These are phyloP conservation scores for Cryptosporidium andersoni DNA, from an alignment of 169 alveolate genomes.

Conservation along the genomic window DNA sequence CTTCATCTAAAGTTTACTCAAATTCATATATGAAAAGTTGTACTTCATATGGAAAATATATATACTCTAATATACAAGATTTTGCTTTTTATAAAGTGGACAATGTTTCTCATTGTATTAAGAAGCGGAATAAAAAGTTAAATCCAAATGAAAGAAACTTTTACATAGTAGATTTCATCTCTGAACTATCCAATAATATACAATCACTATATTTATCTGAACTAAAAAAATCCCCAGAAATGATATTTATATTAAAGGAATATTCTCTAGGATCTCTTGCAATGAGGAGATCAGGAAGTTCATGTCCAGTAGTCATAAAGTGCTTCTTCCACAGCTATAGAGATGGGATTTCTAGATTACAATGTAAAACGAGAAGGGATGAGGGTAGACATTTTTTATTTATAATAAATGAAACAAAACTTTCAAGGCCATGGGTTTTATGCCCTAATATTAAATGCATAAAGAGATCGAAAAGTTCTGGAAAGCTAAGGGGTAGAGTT, in stretches of 20 bases:
- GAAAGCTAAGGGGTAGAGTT: slow-evolving; percentile 49
- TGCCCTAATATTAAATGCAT: slow-evolving; percentile 66
- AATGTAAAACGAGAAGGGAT: slow-evolving; percentile 46
- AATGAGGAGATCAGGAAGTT: slow-evolving; percentile 61
- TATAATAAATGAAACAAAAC: slow-evolving; percentile 64
- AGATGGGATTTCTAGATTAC: slow-evolving; percentile 67
- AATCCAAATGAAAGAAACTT: slow-evolving; percentile 38
- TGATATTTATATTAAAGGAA: slow-evolving; percentile 10
- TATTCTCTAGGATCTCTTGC: slow-evolving; percentile 59
- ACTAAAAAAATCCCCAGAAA: slow-evolving; percentile 17
- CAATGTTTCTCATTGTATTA: not conserved
- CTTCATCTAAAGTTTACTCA: too few relatives aligned
- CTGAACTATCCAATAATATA: slow-evolving; percentile 45
- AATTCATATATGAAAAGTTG: too few relatives aligned
- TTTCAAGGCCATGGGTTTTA: slow-evolving; percentile 69
- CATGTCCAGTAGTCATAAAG: slow-evolving; percentile 24
- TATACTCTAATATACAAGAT: too few relatives aligned
- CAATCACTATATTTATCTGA: slow-evolving; percentile 10
- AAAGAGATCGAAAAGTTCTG: slow-evolving; percentile 64
- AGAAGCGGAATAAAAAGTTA: slow-evolving; percentile 16
- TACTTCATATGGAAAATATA: too few relatives aligned
- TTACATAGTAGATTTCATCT: slow-evolving; percentile 62
- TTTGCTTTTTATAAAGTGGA: too few relatives aligned
- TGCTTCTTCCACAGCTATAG: slow-evolving; percentile 63
- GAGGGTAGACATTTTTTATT: slow-evolving; percentile 60